Evolutionary conservation across 2,329 filamentous ascomycete species (phyloP), one percentile per base, ranked within the genome.

Genomic region (Mycosphaerella arachidis): DNA sequence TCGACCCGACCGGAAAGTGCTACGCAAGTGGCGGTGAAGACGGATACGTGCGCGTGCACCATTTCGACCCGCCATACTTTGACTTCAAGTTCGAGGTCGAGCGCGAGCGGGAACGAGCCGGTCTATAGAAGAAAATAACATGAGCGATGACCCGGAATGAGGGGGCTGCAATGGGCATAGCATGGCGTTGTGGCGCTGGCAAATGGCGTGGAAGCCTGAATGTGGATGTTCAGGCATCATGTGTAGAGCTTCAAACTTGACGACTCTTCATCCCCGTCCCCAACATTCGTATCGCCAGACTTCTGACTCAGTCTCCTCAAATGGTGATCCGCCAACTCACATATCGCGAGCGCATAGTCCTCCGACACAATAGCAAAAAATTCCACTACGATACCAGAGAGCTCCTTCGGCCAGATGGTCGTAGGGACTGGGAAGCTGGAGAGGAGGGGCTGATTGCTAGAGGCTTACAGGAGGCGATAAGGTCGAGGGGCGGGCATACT

Each of bases 41-140:
- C 78, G 94, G 94, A 73, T 99, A 99, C 80, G 93, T 99, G 66
- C 90, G 94, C 73, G 88, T 97, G 68, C 94, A 99, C 80, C 91
- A 96, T 79, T 99, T 99, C 79, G 94, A 99, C 81, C 96, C 96
- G 84, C 86, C 89, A 64, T 99, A 97, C 84, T 97, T 94, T 77
- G 94, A 99, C 78, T 99, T 99, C 81, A 86, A 90, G 82, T 99
- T 96, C 78, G 94, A 99, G 83, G 94, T 97, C 63, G 94, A 99
- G 86, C 84, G 92, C 77, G 92, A 97, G 81, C 76, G 79, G 72
- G 65, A 68, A 63, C 64, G 65, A 55, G 61, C 65, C 53, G 51
- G 64, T 53, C 56, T 66, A 48, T 68, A 58, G 54, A 57, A 13
- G 54, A 33, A 33, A 53, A n/a, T 40, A 55, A 55, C 56, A 62